These are phyloP conservation scores for Penicillium bialowiezense DNA, from an alignment of 495 filamentous ascomycete species.

Conservation along the genomic window DNA sequence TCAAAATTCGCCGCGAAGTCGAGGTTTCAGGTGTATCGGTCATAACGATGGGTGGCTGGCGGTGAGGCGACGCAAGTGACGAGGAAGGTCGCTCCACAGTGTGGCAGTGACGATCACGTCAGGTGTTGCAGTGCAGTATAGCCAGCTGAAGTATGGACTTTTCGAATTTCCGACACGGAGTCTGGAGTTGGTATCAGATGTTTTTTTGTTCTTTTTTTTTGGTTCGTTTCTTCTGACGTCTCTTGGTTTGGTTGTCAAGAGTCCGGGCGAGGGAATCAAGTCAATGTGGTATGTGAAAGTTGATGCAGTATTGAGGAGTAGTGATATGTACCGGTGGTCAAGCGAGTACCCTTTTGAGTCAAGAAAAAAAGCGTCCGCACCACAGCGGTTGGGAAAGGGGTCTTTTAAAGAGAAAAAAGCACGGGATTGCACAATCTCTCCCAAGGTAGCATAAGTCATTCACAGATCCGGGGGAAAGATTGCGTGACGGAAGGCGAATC, in stretches of 20 bases:
- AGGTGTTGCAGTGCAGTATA: background rate
- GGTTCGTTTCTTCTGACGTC: too few species aligned
- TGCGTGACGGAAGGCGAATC: conserved; percentile 2
- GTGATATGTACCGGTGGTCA: too few species aligned
- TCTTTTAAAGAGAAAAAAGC: background rate
- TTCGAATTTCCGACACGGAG: too few species aligned
- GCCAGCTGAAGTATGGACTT: background rate
- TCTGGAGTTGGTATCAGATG: too few species aligned
- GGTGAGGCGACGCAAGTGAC: background rate
- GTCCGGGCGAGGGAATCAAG: background rate
- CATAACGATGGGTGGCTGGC: background rate
- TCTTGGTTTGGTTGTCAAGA: too few species aligned
- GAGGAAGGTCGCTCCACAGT: background rate
- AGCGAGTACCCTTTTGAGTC: too few species aligned
- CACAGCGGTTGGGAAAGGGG: too few species aligned
- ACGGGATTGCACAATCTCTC: conserved; percentile 9
- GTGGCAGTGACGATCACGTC: background rate
- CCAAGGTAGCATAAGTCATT: background rate
- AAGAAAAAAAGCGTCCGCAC: too few species aligned
- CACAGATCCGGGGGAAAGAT: background rate
- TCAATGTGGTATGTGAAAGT: too few species aligned
- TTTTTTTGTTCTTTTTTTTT: too few species aligned
- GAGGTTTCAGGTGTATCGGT: background rate
- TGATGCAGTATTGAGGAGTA: too few species aligned
- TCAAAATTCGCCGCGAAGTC: background rate